Base-by-base conservation (phyloP, 257 asterid genomes). In the Solanum corneliomulleri region DNA sequence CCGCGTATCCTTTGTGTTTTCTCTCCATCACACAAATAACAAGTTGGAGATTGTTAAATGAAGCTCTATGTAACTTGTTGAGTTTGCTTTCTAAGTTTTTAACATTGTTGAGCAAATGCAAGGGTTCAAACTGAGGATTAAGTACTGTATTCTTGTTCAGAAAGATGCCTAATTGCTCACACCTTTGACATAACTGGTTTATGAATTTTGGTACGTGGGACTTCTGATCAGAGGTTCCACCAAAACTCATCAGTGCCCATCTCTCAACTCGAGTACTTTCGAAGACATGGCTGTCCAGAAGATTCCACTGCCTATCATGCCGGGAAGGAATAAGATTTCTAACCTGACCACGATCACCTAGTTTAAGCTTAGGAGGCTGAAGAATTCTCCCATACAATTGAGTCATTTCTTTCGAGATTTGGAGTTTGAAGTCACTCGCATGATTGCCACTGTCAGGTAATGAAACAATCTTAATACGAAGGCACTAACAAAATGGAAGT, bases 1-100 rank as follows among this genome's bases (percentile, higher is more conserved):
- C 99, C 0, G 94, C 99, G 5, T 97, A 97, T 9, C 99, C 99
- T 90, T 92, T 95, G 93, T 97, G 99, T 85, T 95, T 97, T 87
- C 89, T 93, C 92, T 97, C 99, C 99, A 97, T 97, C 21, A 97
- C 96, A 82, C 99, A 96, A 25, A 97, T 87, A n/a, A 97, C 94
- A 27, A 97, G 95, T 87, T 96, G 99, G 85, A 96, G 97, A 88
- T 93, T 91, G 92, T 90, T 89, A 23, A 33, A 87, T 33, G 98
- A 90, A 62, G 96, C 92, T 60, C 89, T 88, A 29, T 94, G 93
- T 35, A 97, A 93, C 83, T 89, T 93, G 88, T 89, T 90, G 86
- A 97, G 99, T 80, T 93, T 97, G 8, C 95, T 84, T 83, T 97
- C 99, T 88, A 97, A 85, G 62, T 93, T 91, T 58, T 92, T 93